Evolutionary conservation across 2,329 filamentous ascomycete genomes (phyloP).

Genomic region (Xenoacremonium recifei): DNA sequence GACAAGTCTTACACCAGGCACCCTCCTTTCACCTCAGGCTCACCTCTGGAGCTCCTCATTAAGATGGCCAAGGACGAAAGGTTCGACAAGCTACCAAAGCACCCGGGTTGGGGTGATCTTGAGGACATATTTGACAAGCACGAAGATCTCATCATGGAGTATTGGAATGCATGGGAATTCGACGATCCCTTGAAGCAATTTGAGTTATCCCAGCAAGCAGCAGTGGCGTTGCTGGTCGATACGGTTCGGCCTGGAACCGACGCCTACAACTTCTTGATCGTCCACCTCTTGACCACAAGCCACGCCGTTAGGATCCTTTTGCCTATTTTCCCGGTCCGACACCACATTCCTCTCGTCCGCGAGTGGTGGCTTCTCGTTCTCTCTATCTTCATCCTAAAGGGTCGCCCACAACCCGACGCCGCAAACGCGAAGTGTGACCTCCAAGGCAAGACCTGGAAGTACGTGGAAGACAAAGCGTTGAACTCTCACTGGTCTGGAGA

Average conservation of each 20-base stretch:
- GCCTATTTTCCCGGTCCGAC: constrained; percentile 69
- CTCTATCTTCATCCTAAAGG: constrained; percentile 72
- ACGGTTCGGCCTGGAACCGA: constrained; percentile 57
- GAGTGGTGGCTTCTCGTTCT: constrained; percentile 90
- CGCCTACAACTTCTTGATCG: constrained; percentile 79
- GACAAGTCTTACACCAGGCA: constrained; percentile 68
- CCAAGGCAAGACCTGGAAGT: constrained; percentile 71
- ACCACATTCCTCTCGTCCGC: constrained; percentile 71
- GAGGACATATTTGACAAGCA: constrained; percentile 65
- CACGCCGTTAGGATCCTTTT: constrained; percentile 87
- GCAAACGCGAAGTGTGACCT: constrained; percentile 59
- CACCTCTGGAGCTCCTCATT: constrained; percentile 69
- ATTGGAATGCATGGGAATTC: constrained; percentile 88
- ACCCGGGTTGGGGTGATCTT: constrained; percentile 61
- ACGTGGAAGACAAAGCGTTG: constrained; percentile 70
- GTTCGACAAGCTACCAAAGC: constrained; percentile 65
- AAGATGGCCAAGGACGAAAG: constrained; percentile 66
- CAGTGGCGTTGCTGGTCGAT: constrained; percentile 60
- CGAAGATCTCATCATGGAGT: constrained; percentile 71
- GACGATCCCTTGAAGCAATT: constrained; percentile 72
- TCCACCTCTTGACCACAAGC: constrained; percentile 79
- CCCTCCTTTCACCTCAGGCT: constrained; percentile 57
- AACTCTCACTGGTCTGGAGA: constrained; percentile 67
- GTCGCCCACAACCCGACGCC: constrained; percentile 70
- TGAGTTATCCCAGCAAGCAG: constrained; percentile 64